These are phyloP conservation scores for Polysphondylium violaceum DNA, from an alignment of 78 protist species.

Conservation along the genomic window DNA sequence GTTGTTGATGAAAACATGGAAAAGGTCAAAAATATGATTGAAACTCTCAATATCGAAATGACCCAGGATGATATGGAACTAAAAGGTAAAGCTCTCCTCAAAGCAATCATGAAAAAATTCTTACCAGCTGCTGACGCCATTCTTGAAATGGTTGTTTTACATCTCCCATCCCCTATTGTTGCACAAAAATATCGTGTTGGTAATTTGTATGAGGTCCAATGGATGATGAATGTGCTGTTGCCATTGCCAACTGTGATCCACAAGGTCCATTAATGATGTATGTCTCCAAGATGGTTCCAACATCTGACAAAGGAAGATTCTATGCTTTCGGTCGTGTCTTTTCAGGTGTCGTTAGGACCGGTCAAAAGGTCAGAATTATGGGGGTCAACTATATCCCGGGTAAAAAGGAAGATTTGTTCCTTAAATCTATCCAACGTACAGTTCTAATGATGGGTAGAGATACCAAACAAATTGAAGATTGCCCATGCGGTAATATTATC, in stretches of 20 bases:
- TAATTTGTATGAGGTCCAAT: conserved; percentile 97
- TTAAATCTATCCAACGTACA: conserved; percentile 98
- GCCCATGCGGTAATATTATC: conserved; percentile 98
- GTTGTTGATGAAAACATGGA: conserved; percentile 93
- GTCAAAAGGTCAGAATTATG: conserved; percentile 97
- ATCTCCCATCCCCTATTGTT: conserved; percentile 98
- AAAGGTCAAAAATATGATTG: conserved; percentile 87
- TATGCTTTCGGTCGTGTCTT: conserved; percentile 99
- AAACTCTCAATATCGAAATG: conserved; percentile 89
- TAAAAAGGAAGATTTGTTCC: conserved; percentile 96
- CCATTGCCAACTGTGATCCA: conserved; percentile 92
- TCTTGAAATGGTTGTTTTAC: conserved; percentile 96
- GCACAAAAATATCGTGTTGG: conserved; percentile 98
- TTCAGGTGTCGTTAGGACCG: conserved; percentile 97
- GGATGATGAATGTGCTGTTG: conserved; percentile 94
- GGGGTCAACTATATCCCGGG: conserved; percentile 98
- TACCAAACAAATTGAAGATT: conserved; percentile 93
- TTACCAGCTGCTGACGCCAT: conserved; percentile 99
- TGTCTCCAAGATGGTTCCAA: conserved; percentile 99
- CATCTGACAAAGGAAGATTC: conserved; percentile 98
- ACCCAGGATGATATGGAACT: conserved; percentile 91
- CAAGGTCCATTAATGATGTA: conserved; percentile 98
- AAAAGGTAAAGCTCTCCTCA: conserved; percentile 93
- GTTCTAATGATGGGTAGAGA: conserved; percentile 99
- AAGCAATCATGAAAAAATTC: conserved; percentile 97